These are phyloP conservation scores for Lentinula aciculospora DNA, from an alignment of 768 basidiomycete species.

Conservation along the genomic window DNA sequence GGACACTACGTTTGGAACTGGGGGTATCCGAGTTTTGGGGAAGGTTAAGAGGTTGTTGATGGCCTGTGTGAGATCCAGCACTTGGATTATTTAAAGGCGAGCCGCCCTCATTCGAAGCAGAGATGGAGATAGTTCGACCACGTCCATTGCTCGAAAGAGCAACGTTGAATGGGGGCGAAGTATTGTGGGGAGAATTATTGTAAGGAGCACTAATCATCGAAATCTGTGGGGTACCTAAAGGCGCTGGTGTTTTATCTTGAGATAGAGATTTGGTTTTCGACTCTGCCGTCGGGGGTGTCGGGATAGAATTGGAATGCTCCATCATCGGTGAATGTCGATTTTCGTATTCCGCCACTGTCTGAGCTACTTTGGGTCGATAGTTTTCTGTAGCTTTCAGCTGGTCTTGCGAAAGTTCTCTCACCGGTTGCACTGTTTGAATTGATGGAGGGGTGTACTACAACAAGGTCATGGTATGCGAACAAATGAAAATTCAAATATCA, in stretches of 20 bases:
- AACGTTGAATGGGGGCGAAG: conserved; percentile 6
- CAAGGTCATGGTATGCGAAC: background rate
- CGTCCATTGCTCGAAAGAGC: conserved; percentile 1
- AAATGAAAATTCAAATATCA: background rate
- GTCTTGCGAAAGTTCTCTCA: background rate
- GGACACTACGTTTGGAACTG: conserved; percentile 1
- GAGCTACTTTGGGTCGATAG: background rate
- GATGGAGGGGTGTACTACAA: background rate
- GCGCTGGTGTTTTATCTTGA: background rate
- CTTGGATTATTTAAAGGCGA: background rate
- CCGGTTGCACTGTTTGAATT: background rate
- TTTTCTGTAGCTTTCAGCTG: background rate
- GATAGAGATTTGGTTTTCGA: background rate
- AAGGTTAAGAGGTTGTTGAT: background rate
- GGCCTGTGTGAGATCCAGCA: background rate
- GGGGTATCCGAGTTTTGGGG: background rate
- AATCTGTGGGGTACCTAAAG: background rate
- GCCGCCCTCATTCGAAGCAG: conserved; percentile 5
- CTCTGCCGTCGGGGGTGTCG: background rate
- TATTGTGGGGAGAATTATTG: background rate
- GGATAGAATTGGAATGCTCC: background rate
- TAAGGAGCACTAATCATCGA: background rate
- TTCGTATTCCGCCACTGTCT: background rate
- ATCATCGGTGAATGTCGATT: background rate
- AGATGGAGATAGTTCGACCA: conserved; percentile 3